Base-by-base conservation (phyloP, 495 filamentous ascomycete genomes). In the Arthonia radiata region DNA sequence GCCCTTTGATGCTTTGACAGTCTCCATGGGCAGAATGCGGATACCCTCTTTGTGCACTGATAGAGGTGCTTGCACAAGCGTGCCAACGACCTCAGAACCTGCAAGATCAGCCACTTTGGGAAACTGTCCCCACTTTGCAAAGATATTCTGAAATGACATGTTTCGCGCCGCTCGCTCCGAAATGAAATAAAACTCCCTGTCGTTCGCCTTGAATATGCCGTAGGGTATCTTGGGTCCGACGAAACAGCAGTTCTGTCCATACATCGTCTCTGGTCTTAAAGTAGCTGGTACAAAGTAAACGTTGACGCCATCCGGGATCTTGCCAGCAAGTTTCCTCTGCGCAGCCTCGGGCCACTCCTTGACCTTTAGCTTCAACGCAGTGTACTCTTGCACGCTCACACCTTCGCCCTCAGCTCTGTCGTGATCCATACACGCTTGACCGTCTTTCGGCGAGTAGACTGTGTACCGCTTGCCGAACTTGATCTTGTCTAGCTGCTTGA, bases 341-440 rank as follows among this genome's bases (percentile, higher is more conserved):
- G 46, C 65, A 4, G 71, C 56, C 33, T 69, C 57, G 6, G 75
- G 60, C 79, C 80, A 94, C 47, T 94, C 75, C 39, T 78, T 65
- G 2, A 90, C 74, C 48, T 70, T 72, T 24, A 91, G 56, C 52
- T 92, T 93, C 43, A 97, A 50, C 13, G 72, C 80, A 8, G 78
- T 80, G 48, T 97, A 97, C 41, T 93, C 76, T 43, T 93, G 83
- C 10, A 76, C 74, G 18, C 64, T 67, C 26, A 94, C 65, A 28
- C 78, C 86, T 53, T 97, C 86, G 33, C 86, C 86, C 32, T 79
- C 68, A 28, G 70, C 75, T 35, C 86, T 61, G 49, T 97, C 86
- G 50, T 97, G 86, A 48, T 93, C 86, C 71, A 94, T 78, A 53
- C 86, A 97, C 9, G 86, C 77, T 44, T 94, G 86, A 26, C 82